Evolutionary conservation across 257 asterid genomes (phyloP), one percentile per base, ranked within the genome.

Genomic region (Solanum pennellii): DNA sequence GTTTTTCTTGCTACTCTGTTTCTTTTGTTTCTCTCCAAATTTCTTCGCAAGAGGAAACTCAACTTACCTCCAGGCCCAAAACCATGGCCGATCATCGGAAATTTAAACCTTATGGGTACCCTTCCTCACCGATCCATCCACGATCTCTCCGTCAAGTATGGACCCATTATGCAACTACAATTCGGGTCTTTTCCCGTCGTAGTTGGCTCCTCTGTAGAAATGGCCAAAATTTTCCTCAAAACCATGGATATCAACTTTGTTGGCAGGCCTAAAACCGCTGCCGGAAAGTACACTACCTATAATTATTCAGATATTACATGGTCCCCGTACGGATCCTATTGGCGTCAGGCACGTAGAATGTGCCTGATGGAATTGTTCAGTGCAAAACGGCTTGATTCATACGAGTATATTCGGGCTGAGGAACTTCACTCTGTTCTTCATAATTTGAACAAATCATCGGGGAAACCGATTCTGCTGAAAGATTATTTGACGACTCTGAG

Each of bases 261-360:
- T 12, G 90, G 85, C 33, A 83, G 94, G 79, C 94, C 93, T 3
- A 90, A 89, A 89, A 89, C 90, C 0, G 94, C 94, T 3, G 94
- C 94, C 8, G 94, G 93, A 2, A 92, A 89, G 47, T 89, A 89
- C 86, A 92, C 92, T 12, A 90, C 94, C 7, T 92, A 90, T 4
- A 92, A 90, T 23, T 92, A 90, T 72, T 92, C 92, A 25, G 89
- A 92, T 47, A 91, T 92, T 25, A 91, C 93, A 0, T 92, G 94
- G 94, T 92, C 94, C 12, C 93, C 93, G 0, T 92, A 92, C 75
- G 94, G 94, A 7, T 82, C 93, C 0, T 92, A 91, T 60, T 92
- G 94, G 94, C 90, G 94, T 1, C 94, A 92, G 82, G 94, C 94
- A 10, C 89, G 94, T 11, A 87, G 84, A 29, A 91, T 91, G 91